Percentiles rank a stretch among this genome's conserved stretches.
These are phyloP conservation scores for Leersia perrieri DNA, from an alignment of 176 grass and related monocot genomes.

Conservation along the genomic window DNA sequence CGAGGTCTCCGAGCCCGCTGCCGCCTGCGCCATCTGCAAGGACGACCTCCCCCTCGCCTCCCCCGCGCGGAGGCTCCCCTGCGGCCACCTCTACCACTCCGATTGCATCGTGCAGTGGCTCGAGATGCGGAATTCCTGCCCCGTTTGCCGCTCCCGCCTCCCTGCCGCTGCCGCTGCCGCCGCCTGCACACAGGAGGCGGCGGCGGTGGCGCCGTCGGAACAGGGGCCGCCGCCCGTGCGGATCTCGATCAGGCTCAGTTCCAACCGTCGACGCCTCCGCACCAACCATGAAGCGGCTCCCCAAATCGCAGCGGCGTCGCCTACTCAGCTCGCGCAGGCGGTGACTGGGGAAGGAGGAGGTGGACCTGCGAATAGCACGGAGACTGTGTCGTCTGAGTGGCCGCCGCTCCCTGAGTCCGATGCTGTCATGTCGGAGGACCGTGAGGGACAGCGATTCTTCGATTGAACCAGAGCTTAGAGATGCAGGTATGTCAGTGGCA, in stretches of 20 bases:
- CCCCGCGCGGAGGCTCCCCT: slow-evolving; percentile 61
- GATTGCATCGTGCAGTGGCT: slow-evolving; percentile 80
- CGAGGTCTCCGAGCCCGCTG: slow-evolving; percentile 47
- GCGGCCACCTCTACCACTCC: slow-evolving; percentile 82
- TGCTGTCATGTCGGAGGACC: slow-evolving; percentile 55
- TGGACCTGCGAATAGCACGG: slow-evolving; percentile 55
- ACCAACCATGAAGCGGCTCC: background rate
- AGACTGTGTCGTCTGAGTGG: slow-evolving; percentile 75
- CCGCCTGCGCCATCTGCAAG: slow-evolving; percentile 73
- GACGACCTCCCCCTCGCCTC: slow-evolving; percentile 60
- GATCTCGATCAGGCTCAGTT: slow-evolving; percentile 42
- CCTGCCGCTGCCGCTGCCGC: slow-evolving; percentile 76
- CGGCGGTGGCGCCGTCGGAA: background rate
- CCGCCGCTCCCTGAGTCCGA: slow-evolving; percentile 46
- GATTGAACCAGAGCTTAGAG: slow-evolving; percentile 37
- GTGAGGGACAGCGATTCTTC: slow-evolving; percentile 45
- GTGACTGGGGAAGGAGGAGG: slow-evolving; percentile 43
- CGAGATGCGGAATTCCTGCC: slow-evolving; percentile 80
- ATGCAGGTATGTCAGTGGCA: slow-evolving; percentile 20
- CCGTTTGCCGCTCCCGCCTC: slow-evolving; percentile 74
- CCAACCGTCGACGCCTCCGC: slow-evolving; percentile 13
- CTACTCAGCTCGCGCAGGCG: slow-evolving; percentile 66
- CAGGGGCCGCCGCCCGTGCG: slow-evolving; percentile 9
- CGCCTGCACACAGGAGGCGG: slow-evolving; percentile 39
- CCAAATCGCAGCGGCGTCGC: slow-evolving; percentile 39